A percentile compares a stretch with the other conserved stretches of the same genome.
phyloP scores from a whole-genome alignment of 805 yeast species.

The Blastobotrys muscicola region DNA sequence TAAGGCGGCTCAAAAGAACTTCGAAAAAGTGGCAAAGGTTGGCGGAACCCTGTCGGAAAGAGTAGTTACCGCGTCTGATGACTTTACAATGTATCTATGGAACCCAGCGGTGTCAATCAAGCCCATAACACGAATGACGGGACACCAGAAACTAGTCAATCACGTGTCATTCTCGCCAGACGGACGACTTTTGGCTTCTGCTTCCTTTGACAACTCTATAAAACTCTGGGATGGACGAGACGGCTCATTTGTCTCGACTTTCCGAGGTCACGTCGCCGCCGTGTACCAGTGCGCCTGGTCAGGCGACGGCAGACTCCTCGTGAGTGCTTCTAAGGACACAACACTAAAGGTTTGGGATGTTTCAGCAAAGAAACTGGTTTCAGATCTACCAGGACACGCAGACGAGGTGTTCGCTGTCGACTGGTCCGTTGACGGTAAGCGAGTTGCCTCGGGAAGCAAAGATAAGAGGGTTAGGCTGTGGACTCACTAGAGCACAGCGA shows the following conservation, averaged over 20 bases:
- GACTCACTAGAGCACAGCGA: slow-evolving; percentile 38
- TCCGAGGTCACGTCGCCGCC: slow-evolving; percentile 96
- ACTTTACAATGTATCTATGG: slow-evolving; percentile 97
- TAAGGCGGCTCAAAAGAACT: slow-evolving; percentile 51
- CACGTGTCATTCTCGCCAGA: slow-evolving; percentile 96
- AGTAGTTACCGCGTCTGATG: slow-evolving; percentile 92
- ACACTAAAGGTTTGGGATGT: slow-evolving; percentile 96
- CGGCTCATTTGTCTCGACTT: slow-evolving; percentile 81
- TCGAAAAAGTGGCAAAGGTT: slow-evolving; percentile 52
- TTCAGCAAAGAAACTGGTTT: slow-evolving; percentile 69
- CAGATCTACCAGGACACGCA: slow-evolving; percentile 90
- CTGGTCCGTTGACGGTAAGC: slow-evolving; percentile 92
- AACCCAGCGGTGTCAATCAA: slow-evolving; percentile 73
- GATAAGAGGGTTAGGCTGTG: slow-evolving; percentile 91
- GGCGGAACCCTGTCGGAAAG: slow-evolving; percentile 55
- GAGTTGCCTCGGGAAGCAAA: slow-evolving; percentile 96
- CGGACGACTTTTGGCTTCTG: slow-evolving; percentile 81
- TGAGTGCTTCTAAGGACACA: slow-evolving; percentile 91
- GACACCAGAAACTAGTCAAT: slow-evolving; percentile 93
- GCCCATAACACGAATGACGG: slow-evolving; percentile 91
- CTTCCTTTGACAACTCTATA: slow-evolving; percentile 91
- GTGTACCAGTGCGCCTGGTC: slow-evolving; percentile 98
- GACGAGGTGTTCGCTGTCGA: slow-evolving; percentile 97
- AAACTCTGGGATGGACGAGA: slow-evolving; percentile 94
- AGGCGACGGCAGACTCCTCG: slow-evolving; percentile 82